Percentiles rank a stretch among this genome's conserved stretches.
Evolutionary conservation across 2,329 filamentous ascomycete species (phyloP).

Genomic region (Bipolaris sorokiniana): DNA sequence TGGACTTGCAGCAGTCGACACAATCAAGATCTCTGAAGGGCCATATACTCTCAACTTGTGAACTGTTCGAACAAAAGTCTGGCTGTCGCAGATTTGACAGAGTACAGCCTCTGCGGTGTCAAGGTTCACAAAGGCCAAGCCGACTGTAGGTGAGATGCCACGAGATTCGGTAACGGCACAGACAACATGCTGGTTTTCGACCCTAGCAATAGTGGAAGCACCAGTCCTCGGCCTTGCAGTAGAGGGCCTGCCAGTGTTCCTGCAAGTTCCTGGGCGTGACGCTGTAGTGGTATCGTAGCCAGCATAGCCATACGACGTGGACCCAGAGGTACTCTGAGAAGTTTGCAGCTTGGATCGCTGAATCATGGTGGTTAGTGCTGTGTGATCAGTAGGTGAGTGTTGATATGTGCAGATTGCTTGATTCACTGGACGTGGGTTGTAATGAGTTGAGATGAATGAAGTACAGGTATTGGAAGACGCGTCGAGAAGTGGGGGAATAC

Average conservation of each 20-base stretch:
- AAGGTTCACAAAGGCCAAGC: constrained; percentile 85
- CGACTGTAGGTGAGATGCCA: constrained; percentile 83
- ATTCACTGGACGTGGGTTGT: neutral
- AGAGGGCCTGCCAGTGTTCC: constrained; percentile 47
- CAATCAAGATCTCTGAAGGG: constrained; percentile 80
- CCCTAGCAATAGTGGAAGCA: constrained; percentile 63
- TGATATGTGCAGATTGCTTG: constrained; percentile 1
- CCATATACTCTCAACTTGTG: constrained; percentile 84
- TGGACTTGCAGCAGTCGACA: constrained; percentile 71
- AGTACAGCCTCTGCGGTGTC: constrained; percentile 83
- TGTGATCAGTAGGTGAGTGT: constrained; percentile 30
- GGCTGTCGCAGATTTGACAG: constrained; percentile 90
- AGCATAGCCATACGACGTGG: constrained; percentile 45
- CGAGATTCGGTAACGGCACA: constrained; percentile 88
- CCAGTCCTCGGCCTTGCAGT: constrained; percentile 61
- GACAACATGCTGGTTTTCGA: constrained; percentile 73
- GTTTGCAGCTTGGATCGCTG: constrained; percentile 32
- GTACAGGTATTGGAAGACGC: constrained; percentile 6
- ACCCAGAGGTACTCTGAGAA: constrained; percentile 41
- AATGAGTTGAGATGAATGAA: constrained; percentile 5
- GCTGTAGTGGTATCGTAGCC: constrained; percentile 46
- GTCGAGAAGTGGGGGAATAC: constrained; percentile 8
- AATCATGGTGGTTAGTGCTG: constrained; percentile 38
- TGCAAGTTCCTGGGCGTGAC: constrained; percentile 43
- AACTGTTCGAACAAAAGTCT: constrained; percentile 86